A percentile compares a stretch with the other conserved stretches of the same genome.
Conservation (phyloP, 164 flowering plant species). For the Aristolochia californica region DNA sequence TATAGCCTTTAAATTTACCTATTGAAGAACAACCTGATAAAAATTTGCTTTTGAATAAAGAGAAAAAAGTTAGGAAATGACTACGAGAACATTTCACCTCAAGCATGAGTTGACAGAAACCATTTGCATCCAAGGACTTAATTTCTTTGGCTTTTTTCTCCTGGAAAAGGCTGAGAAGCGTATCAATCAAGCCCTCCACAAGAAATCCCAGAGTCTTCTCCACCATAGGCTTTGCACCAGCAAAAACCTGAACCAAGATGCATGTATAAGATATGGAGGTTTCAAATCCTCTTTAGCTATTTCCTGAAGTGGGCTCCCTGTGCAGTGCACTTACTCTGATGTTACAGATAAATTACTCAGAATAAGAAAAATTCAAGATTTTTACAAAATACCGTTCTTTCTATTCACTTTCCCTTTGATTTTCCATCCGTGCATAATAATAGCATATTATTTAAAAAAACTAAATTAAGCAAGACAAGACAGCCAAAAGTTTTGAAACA, state of each 20-base stretch:
- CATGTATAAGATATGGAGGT: neutral
- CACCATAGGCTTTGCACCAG: constrained; percentile 84
- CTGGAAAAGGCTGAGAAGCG: constrained; percentile 69
- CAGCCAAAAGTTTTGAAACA: no score
- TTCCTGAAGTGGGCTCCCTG: no score
- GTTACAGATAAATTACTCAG: no score
- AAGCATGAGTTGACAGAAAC: constrained; percentile 98
- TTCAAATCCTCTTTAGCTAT: no score
- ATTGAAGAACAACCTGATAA: neutral
- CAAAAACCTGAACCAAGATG: constrained; percentile 55
- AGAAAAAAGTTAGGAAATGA: neutral
- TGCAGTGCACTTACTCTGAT: no score
- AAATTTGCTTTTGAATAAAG: neutral
- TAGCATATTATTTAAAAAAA: no score
- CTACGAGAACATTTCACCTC: constrained; percentile 41
- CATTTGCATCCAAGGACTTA: constrained; percentile 81
- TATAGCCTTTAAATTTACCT: neutral
- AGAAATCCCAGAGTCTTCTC: constrained; percentile 87
- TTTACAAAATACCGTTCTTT: no score
- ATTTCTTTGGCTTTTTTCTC: constrained; percentile 67
- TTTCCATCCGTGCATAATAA: no score
- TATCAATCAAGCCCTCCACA: constrained; percentile 95
- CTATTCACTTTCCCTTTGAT: no score
- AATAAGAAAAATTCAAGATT: no score
- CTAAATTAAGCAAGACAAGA: no score